Evolutionary conservation across 768 basidiomycete species (phyloP), one percentile per base, ranked within the genome.

Genomic region (Astraeus odoratus): DNA sequence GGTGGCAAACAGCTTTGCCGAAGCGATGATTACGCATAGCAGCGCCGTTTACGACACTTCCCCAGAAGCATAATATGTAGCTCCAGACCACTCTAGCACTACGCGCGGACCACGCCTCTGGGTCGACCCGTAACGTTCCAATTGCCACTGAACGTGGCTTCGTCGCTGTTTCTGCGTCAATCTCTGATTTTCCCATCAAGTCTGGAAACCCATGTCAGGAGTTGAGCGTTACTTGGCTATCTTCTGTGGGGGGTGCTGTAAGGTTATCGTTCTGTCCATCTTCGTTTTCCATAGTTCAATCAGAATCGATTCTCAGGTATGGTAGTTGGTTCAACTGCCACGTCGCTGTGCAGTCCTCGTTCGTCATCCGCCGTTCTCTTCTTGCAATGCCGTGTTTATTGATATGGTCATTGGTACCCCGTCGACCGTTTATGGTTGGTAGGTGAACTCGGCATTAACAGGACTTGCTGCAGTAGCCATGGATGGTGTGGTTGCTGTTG

Each of bases 401-500:
- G 43, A 39, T 34, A n/a, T 26, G 1, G 7, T 22, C 13, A 16
- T 7, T 29, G 35, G 25, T 22, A 26, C 19, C n/a, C 22, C 35
- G 25, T 29, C 16, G n/a, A n/a, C n/a, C n/a, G n/a, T n/a, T n/a
- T n/a, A 4, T 26, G 16, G 40, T 9, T n/a, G 12, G 18, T 26
- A 55, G 51, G 47, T 2, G 30, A 43, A 8, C 36, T 49, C 18
- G 49, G 52, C 13, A 29, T 50, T 27, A 39, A 37, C 26, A 47
- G 34, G 34, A 35, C 16, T 9, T 54, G 48, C 24, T 60, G 44
- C 30, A 48, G 46, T 34, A 18, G 47, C 19, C 48, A 44, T 19
- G 49, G 57, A 8, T 58, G 25, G 29, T 60, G 48, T 18, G 50
- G 58, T 7, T 47, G 45, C 44, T 57, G 49, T 39, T 51, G 48